These are phyloP conservation scores for Xerocomus amazonicus DNA, from an alignment of 1,284 basidiomycete species.

Conservation along the genomic window DNA sequence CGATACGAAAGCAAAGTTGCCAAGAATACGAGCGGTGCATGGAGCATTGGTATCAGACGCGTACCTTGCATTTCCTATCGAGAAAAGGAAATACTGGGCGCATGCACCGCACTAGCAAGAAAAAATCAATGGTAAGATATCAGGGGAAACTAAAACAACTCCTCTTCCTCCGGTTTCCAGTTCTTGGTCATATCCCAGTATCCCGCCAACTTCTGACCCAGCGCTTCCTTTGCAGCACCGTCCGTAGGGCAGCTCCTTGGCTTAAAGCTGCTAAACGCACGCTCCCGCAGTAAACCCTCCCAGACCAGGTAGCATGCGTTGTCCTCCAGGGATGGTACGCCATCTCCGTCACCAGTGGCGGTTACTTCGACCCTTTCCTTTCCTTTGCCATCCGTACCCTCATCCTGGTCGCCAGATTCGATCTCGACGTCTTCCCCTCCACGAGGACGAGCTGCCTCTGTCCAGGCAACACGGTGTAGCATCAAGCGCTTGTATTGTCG, in stretches of 20 bases:
- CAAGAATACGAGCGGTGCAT: too few species aligned
- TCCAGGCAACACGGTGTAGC: constrained; percentile 91
- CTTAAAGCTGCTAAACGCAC: constrained; percentile 79
- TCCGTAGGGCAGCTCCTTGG: constrained; percentile 86
- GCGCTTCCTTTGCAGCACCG: constrained; percentile 75
- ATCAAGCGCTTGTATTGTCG: constrained; percentile 89
- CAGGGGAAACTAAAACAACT: constrained; percentile 45
- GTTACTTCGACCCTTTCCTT: constrained; percentile 28
- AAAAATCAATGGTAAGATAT: not conserved
- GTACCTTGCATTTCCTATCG: too few species aligned
- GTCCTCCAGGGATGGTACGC: constrained; percentile 58
- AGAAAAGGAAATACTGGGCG: not conserved
- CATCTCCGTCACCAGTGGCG: constrained; percentile 8
- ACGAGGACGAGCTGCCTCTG: constrained; percentile 80
- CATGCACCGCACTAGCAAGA: not conserved
- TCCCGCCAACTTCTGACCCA: constrained; percentile 79
- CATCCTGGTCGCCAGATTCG: constrained; percentile 49
- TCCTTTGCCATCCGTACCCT: constrained; percentile 33
- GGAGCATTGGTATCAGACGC: too few species aligned
- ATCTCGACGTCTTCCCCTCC: constrained; percentile 68
- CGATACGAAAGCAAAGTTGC: too few species aligned
- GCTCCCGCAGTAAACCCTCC: constrained; percentile 86
- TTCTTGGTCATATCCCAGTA: constrained; percentile 96
- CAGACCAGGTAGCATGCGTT: constrained; percentile 92
- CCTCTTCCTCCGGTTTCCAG: constrained; percentile 75